phyloP scores from a whole-genome alignment of 805 yeast species.

The Lipomyces yamadae region DNA sequence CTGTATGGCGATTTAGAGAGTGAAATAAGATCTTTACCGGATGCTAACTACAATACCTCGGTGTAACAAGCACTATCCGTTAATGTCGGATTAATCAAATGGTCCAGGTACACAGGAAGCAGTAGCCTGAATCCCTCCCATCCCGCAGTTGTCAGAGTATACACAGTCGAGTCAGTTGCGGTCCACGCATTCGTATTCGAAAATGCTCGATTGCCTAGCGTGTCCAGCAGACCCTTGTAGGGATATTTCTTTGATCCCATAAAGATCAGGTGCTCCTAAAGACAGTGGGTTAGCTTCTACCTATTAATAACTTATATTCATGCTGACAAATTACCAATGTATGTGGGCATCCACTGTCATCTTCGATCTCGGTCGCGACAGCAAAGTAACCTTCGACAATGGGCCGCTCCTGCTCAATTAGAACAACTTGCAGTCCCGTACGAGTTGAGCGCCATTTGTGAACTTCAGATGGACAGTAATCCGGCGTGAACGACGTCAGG shows the following conservation, averaged over 20 bases:
- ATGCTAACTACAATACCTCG: constrained; percentile 50
- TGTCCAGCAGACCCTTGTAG: constrained; percentile 87
- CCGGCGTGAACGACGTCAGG: constrained; percentile 18
- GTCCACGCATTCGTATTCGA: constrained; percentile 96
- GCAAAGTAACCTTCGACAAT: constrained; percentile 91
- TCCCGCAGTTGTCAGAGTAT: constrained; percentile 89
- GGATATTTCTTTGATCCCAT: constrained; percentile 93
- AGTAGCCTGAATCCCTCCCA: constrained; percentile 90
- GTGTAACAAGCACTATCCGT: constrained; percentile 90
- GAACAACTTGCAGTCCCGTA: constrained; percentile 81
- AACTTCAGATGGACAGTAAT: constrained; percentile 27
- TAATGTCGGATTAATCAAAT: constrained; percentile 78
- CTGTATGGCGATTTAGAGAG: not conserved
- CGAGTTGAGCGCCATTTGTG: constrained; percentile 73
- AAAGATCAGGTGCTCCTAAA: constrained; percentile 80
- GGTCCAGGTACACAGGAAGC: constrained; percentile 89
- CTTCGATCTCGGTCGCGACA: constrained; percentile 87
- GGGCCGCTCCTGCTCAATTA: constrained; percentile 81
- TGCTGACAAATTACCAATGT: constrained; percentile 54
- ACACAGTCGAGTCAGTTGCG: constrained; percentile 91
- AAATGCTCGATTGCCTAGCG: constrained; percentile 79
- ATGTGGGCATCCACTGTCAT: constrained; percentile 93
- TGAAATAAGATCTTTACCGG: not conserved
- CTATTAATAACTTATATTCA: not conserved
- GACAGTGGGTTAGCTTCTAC: constrained; percentile 2